Conservation (phyloP, 805 yeast species). For the Hanseniaspora lachancei region DNA sequence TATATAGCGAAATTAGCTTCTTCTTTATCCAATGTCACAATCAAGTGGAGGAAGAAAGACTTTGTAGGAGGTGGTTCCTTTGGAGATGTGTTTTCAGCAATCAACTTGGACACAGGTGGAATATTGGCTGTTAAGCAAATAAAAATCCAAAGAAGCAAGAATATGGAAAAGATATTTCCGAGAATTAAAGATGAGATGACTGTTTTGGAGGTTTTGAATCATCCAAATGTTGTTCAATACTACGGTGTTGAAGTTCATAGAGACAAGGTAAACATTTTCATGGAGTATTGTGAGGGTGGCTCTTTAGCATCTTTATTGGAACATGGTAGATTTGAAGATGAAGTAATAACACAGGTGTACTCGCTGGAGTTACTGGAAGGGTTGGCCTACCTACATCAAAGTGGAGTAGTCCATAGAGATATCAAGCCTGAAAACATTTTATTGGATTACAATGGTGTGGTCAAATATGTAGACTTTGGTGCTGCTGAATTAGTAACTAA, state of each 20-base stretch:
- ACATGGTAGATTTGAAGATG: conserved; percentile 92
- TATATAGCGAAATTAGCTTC: conserved; percentile 77
- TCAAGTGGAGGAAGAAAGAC: conserved; percentile 94
- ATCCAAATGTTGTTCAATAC: conserved; percentile 92
- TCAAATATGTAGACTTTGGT: conserved; percentile 94
- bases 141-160: conserved; percentile 73
- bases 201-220: conserved; percentile 84
- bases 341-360: conserved; percentile 78
- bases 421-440: conserved; percentile 90
- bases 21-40: conserved; percentile 74
- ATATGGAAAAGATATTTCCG: conserved; percentile 72
- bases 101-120: conserved; percentile 87
- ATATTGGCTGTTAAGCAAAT: conserved; percentile 96
- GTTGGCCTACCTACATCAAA: conserved; percentile 80
- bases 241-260: conserved; percentile 96
- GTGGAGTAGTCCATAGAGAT: conserved; percentile 93
- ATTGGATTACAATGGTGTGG: conserved; percentile 80
- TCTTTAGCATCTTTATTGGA: conserved; percentile 73
- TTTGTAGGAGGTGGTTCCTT: conserved; percentile 92
- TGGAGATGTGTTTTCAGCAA: conserved; percentile 86
- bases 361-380: conserved; percentile 91
- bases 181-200: conserved; percentile 93
- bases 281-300: conserved; percentile 97
- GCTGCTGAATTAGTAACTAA: conserved; percentile 84
- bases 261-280: conserved; percentile 85